A percentile compares a stretch with the other conserved stretches of the same genome.
These are phyloP conservation scores for Fusarium sp. DNA, from an alignment of 2,329 filamentous ascomycete species.

Conservation along the genomic window DNA sequence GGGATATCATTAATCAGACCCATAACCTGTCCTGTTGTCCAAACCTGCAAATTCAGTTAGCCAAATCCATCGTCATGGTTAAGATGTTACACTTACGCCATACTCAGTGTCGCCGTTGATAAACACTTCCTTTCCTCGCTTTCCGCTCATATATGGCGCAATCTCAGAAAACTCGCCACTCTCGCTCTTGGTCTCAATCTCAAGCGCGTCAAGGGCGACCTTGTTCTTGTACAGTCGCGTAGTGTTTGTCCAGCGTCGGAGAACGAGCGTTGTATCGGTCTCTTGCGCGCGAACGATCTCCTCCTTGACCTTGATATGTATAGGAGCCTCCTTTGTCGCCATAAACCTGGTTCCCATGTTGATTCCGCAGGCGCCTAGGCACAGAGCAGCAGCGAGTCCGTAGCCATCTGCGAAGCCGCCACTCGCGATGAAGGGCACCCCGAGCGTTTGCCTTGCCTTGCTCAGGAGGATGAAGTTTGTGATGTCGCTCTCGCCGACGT, in stretches of 20 bases:
- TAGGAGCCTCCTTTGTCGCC: constrained; percentile 92
- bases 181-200: constrained; percentile 84
- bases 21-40: constrained; percentile 97
- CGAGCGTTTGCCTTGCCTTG: constrained; percentile 84
- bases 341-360: constrained; percentile 99
- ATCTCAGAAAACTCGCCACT: constrained; percentile 92
- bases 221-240: constrained; percentile 90
- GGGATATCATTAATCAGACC: constrained; percentile 87
- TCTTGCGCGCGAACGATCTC: constrained; percentile 90
- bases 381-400: constrained; percentile 90
- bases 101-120: constrained; percentile 90
- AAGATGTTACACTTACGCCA: constrained; percentile 72
- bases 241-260: constrained; percentile 94
- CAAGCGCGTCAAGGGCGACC: constrained; percentile 82
- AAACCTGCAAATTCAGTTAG: constrained; percentile 71
- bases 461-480: constrained; percentile 91
- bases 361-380: constrained; percentile 90
- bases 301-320: constrained; percentile 94
- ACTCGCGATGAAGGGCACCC: constrained; percentile 92
- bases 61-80: not conserved
- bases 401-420: constrained; percentile 96
- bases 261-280: constrained; percentile 89
- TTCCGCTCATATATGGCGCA: constrained; percentile 87
- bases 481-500: constrained; percentile 89
- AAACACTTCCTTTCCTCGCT: constrained; percentile 92